These are phyloP conservation scores for Rhizoclosmatium sp. DNA, from an alignment of 192 early-diverging fungal species.

Conservation along the genomic window DNA sequence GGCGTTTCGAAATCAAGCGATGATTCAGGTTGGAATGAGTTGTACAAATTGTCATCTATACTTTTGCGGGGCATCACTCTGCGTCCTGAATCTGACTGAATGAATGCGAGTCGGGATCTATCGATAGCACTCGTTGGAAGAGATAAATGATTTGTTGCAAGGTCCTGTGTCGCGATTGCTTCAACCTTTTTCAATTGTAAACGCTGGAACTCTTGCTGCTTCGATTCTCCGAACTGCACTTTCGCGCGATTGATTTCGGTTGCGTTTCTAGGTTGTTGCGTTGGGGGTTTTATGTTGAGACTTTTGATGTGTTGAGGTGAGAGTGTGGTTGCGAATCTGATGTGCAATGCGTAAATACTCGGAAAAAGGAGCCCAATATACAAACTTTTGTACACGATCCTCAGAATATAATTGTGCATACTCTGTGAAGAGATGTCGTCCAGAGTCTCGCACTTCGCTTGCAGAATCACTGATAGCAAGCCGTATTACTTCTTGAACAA, in stretches of 20 bases:
- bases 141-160: neutral
- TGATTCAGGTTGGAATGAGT: neutral
- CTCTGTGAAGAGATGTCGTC: constrained; percentile 6
- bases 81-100: neutral
- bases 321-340: constrained; percentile 19
- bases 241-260: neutral
- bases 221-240: neutral
- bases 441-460: constrained; percentile 25
- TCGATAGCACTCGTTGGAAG: neutral
- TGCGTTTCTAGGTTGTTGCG: neutral
- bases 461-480: constrained; percentile 15
- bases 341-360: no score
- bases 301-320: constrained; percentile 18
- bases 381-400: no score
- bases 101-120: neutral
- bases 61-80: neutral
- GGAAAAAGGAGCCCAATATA: no score
- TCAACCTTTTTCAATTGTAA: neutral
- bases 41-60: neutral
- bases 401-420: neutral
- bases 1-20: neutral
- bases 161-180: neutral
- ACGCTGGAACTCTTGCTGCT: neutral
- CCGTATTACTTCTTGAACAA: constrained; percentile 16
- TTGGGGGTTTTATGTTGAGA: constrained; percentile 17